Percentiles rank a stretch among this genome's conserved stretches.
These are phyloP conservation scores for Vigna nakashimae DNA, from an alignment of 306 rosid genomes.

Conservation along the genomic window DNA sequence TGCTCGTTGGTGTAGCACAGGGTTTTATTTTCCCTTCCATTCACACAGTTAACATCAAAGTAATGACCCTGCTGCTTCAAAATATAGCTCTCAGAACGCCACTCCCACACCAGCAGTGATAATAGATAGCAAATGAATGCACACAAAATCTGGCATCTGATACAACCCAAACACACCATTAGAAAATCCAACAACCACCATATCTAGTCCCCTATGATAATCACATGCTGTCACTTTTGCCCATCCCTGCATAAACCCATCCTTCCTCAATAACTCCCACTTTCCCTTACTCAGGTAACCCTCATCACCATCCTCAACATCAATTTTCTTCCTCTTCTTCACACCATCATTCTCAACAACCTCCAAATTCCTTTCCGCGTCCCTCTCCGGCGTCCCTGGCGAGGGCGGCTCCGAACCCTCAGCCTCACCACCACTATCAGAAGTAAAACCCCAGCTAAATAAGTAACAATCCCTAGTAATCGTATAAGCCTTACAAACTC, in stretches of 20 bases:
- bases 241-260: slow-evolving; percentile 63
- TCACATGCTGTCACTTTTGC: slow-evolving; percentile 77
- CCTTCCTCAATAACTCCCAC: slow-evolving; percentile 87
- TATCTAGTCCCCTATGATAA: slow-evolving; percentile 78
- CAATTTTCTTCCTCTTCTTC: slow-evolving; percentile 68
- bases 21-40: too few species aligned
- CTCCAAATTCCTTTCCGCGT: slow-evolving; percentile 59
- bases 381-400: slow-evolving; percentile 71
- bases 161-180: slow-evolving; percentile 88
- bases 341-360: slow-evolving; percentile 32
- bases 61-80: too few species aligned
- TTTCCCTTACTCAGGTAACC: slow-evolving; percentile 68
- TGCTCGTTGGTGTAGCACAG: too few species aligned
- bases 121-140: slow-evolving; percentile 79
- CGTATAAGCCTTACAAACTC: slow-evolving; percentile 72
- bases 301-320: slow-evolving; percentile 46
- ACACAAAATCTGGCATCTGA: slow-evolving; percentile 95
- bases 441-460: slow-evolving; percentile 68
- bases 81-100: too few species aligned
- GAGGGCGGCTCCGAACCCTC: slow-evolving; percentile 57
- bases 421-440: slow-evolving; percentile 36
- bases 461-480: slow-evolving; percentile 72
- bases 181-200: slow-evolving; percentile 86
- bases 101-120: too few species aligned
- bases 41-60: too few species aligned